These are phyloP conservation scores for Ophiostoma ips DNA, from an alignment of 2,329 filamentous ascomycete genomes.

Conservation along the genomic window DNA sequence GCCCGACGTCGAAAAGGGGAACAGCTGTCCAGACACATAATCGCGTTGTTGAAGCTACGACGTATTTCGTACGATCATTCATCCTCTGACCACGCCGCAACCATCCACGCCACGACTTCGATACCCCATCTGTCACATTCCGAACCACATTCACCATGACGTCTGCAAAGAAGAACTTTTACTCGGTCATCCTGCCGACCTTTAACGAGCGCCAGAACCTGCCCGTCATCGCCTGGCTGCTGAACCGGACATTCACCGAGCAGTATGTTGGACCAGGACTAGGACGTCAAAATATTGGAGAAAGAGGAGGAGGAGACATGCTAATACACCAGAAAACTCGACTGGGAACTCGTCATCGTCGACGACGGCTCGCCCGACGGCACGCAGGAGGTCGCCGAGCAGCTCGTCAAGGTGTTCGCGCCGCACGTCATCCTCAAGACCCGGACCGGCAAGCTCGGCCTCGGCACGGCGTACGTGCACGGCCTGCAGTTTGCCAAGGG, in stretches of 20 bases:
- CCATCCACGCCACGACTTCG: too few relatives aligned
- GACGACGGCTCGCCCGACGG: constrained; percentile 96
- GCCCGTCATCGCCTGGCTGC: constrained; percentile 86
- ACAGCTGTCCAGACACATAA: constrained; percentile 9
- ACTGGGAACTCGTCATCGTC: constrained; percentile 96
- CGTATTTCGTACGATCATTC: too few relatives aligned
- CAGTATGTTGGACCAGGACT: constrained; percentile 41
- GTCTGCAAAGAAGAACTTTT: constrained; percentile 52
- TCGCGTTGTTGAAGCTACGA: too few relatives aligned
- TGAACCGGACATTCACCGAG: constrained; percentile 83
- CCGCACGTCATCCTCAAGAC: constrained; percentile 72
- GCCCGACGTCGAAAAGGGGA: constrained; percentile 5
- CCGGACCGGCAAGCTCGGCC: constrained; percentile 88
- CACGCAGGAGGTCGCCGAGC: constrained; percentile 77
- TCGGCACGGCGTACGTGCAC: constrained; percentile 92
- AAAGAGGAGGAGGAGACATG: not conserved
- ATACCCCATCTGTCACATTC: not conserved
- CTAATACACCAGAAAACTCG: constrained; percentile 53
- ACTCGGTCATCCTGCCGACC: constrained; percentile 93
- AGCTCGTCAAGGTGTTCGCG: constrained; percentile 76
- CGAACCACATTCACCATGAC: constrained; percentile 30
- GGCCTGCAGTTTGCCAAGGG: constrained; percentile 80
- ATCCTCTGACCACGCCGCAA: too few relatives aligned
- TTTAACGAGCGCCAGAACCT: constrained; percentile 98
- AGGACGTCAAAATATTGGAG: not conserved